Conservation (phyloP, 495 filamentous ascomycete species). For the Xanthoparmelia taractica region DNA sequence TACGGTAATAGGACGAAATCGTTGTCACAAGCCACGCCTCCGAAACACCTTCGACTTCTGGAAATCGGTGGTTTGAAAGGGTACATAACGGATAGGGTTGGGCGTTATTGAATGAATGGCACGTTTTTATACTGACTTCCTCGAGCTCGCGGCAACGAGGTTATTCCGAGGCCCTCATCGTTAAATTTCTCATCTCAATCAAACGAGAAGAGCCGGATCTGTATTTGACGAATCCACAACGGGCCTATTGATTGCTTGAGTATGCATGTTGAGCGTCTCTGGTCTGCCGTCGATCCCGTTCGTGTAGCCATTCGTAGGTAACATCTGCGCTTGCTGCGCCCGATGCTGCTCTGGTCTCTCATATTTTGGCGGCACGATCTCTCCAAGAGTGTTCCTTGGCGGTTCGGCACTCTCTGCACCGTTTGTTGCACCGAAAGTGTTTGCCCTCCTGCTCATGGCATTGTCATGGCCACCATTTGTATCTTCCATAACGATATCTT, state of each 20-base stretch:
- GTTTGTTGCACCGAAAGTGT: not conserved
- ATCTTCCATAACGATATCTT: slow-evolving; percentile 5
- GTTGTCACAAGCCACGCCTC: not conserved
- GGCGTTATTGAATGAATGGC: not conserved
- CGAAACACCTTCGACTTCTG: not conserved
- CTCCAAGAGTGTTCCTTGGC: not conserved
- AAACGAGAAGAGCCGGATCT: slow-evolving; percentile 11
- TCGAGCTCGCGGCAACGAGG: not conserved
- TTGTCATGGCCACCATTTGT: not conserved
- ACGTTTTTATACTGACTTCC: no score
- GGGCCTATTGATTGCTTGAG: not conserved
- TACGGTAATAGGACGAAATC: not conserved
- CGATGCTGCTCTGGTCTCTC: not conserved
- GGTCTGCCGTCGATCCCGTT: not conserved
- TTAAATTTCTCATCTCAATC: not conserved
- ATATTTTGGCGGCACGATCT: not conserved
- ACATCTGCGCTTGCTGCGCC: not conserved
- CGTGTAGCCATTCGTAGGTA: slow-evolving; percentile 1
- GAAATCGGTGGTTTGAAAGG: not conserved
- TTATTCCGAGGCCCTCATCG: not conserved
- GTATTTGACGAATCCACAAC: not conserved
- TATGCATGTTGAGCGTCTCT: not conserved
- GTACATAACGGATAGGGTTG: not conserved
- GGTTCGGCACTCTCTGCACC: not conserved
- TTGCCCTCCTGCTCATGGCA: not conserved